phyloP scores from a whole-genome alignment of 192 early-diverging fungal genomes.

The Entrophospora sp. region DNA sequence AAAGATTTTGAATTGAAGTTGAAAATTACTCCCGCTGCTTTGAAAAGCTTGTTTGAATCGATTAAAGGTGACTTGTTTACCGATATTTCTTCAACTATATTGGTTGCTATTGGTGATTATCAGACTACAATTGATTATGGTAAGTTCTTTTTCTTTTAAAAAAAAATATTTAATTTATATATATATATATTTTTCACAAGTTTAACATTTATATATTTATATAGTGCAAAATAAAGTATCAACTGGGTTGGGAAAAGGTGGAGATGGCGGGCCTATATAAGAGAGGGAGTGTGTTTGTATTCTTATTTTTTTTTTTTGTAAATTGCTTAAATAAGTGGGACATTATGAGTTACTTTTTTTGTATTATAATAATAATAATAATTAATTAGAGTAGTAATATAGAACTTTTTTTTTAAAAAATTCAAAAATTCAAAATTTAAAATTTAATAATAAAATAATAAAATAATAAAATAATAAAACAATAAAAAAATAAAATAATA shows the following conservation, averaged over 20 bases:
- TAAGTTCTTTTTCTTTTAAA: not conserved
- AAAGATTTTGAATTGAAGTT: not conserved
- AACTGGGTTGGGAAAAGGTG: slow-evolving; percentile 8
- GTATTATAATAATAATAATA: too few relatives aligned
- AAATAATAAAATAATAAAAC: too few relatives aligned
- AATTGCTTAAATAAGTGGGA: too few relatives aligned
- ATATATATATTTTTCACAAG: not conserved
- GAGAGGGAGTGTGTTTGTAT: too few relatives aligned
- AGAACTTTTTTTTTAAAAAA: too few relatives aligned
- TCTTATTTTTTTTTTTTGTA: too few relatives aligned
- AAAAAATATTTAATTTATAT: not conserved
- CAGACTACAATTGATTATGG: slow-evolving; percentile 9
- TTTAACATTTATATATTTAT: too few relatives aligned
- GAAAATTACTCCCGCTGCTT: not conserved
- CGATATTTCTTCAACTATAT: not conserved
- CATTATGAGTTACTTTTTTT: too few relatives aligned
- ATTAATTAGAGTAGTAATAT: too few relatives aligned
- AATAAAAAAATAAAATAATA: not conserved
- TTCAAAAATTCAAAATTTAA: too few relatives aligned
- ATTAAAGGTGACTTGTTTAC: slow-evolving; percentile 3
- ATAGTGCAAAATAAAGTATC: not conserved
- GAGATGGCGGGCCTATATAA: too few relatives aligned
- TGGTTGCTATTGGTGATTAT: slow-evolving; percentile 16
- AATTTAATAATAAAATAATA: too few relatives aligned
- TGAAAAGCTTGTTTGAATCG: not conserved